These are phyloP conservation scores for Scedosporium dehoogii DNA, from an alignment of 2,329 filamentous ascomycete genomes.

Conservation along the genomic window DNA sequence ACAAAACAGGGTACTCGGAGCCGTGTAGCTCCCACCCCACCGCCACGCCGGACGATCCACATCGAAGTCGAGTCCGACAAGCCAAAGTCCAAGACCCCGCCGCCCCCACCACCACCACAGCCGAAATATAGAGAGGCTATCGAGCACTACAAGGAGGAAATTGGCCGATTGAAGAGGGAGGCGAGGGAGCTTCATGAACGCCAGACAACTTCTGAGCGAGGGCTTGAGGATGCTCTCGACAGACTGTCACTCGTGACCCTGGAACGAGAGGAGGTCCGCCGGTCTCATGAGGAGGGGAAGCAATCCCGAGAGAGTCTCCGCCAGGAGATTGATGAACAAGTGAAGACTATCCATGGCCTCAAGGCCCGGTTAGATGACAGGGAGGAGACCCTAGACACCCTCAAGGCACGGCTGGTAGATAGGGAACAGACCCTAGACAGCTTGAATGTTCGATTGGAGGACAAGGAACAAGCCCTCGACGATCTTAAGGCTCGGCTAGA, in stretches of 20 bases:
- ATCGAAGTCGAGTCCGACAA: conserved; percentile 1
- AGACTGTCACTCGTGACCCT: conserved; percentile 1
- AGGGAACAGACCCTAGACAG: background rate
- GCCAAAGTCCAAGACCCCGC: background rate
- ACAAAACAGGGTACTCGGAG: background rate
- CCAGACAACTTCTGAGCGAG: conserved; percentile 1
- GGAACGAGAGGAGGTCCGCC: background rate
- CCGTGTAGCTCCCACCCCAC: background rate
- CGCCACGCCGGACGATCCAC: conserved; percentile 3
- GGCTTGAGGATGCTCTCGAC: conserved; percentile 4
- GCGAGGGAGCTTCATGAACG: background rate
- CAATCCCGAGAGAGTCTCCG: background rate
- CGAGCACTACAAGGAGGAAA: conserved; percentile 2
- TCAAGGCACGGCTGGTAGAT: background rate
- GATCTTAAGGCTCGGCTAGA: background rate
- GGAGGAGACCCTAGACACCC: background rate
- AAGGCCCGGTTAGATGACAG: background rate
- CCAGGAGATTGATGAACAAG: background rate
- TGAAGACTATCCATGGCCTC: background rate
- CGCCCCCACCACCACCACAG: background rate
- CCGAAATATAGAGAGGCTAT: background rate
- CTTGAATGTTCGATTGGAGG: background rate
- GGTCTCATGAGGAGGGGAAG: background rate
- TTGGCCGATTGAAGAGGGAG: conserved; percentile 1
- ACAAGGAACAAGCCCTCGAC: background rate